Conservation (phyloP, 169 alveolate genomes). For the Cryptosporidium viatorum region DNA sequence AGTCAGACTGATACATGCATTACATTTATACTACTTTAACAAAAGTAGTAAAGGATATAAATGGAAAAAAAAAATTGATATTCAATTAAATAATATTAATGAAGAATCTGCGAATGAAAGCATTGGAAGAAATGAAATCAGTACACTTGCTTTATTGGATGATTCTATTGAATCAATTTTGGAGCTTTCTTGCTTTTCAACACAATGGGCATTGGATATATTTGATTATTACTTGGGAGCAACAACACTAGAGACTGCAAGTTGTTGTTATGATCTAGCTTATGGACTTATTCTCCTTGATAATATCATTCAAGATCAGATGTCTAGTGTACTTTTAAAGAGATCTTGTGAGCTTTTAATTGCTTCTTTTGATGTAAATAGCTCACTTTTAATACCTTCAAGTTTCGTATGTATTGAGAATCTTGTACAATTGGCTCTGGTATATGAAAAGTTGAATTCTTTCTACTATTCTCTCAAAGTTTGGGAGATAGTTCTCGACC, state of each 20-base stretch:
- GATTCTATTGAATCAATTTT: conserved; percentile 49
- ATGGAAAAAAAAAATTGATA: neutral
- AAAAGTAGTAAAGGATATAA: neutral
- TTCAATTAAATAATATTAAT: neutral
- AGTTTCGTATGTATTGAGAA: conserved; percentile 44
- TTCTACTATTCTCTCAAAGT: conserved; percentile 20
- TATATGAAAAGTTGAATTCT: conserved; percentile 37
- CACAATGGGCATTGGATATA: conserved; percentile 73
- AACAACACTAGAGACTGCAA: conserved; percentile 56
- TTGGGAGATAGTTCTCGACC: conserved; percentile 57
- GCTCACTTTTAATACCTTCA: conserved; percentile 26
- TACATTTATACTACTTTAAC: conserved; percentile 8
- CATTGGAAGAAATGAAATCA: conserved; percentile 11
- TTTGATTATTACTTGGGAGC: conserved; percentile 75
- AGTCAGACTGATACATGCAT: conserved; percentile 38
- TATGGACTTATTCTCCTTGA: conserved; percentile 28
- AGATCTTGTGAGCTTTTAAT: conserved; percentile 54
- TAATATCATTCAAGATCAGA: conserved; percentile 32
- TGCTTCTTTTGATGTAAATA: conserved; percentile 68
- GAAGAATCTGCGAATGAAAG: neutral
- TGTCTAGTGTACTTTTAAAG: conserved; percentile 24
- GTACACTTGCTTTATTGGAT: conserved; percentile 30
- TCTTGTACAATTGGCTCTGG: conserved; percentile 47
- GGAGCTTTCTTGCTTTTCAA: conserved; percentile 60
- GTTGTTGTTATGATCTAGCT: conserved; percentile 68